Evolutionary conservation across 257 asterid species (phyloP), one percentile per base, ranked within the genome.

Genomic region (Petunia secreta): DNA sequence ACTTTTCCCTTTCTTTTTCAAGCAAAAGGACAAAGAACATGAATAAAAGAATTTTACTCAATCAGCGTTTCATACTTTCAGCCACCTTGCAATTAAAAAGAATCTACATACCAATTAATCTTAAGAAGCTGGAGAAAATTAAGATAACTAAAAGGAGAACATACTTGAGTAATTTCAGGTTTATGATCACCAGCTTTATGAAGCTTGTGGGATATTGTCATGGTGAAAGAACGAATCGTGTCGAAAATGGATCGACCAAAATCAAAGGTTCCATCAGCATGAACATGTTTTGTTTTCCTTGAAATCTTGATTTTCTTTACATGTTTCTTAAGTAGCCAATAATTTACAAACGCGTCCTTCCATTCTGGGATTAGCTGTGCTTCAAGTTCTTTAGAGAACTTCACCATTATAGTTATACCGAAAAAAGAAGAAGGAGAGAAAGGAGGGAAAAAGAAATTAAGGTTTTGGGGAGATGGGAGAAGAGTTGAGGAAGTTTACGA

Each of bases 321-420:
- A 25, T 90, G 91, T 85, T 93, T 93, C 77, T 93, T 93, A 6
- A 93, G 91, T 46, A 83, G 92, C 93, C 97, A 90, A 48, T 93
- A 93, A 74, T 93, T 92, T 13, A 93, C 97, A 69, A 92, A 92
- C 9, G 97, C 98, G 14, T 93, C 92, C 40, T 90, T 92, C 98
- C 98, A 93, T 81, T 92, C 98, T 4, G 98, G 98, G 37, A 93
- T 93, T 74, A 93, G 90, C 67, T 92, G 94, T 13, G 97, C 97
- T 85, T 93, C 97, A 4, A 93, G 91, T 89, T 89, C 91, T 82
- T 92, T 93, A 0, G 98, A 93, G 83, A 93, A 93, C 86, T 93
- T 93, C 85, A 93, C 98, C 98, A 93, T 93, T 80, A 73, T 10
- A 39, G 8, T n/a, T 4, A 11, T 5, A 11, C 7, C 25, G 5